Base-by-base conservation (phyloP, 2,329 filamentous ascomycete genomes). In the Hymenoscyphus linearis region DNA sequence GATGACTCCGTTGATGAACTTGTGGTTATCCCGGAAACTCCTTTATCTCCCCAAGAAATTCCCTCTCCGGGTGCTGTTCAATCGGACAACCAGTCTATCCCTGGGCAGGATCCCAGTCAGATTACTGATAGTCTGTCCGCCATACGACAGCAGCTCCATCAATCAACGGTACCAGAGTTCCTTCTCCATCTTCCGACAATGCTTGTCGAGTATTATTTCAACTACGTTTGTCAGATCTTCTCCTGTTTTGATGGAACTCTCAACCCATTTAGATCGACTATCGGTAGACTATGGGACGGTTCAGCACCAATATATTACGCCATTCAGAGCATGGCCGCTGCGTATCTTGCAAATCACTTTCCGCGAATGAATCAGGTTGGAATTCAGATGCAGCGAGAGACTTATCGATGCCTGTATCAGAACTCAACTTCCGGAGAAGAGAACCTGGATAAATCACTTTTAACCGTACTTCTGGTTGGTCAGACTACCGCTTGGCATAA, bases 281-380 rank as follows among this genome's bases (percentile, higher is more conserved):
- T 86, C 13, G 79, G 78, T 4, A 79, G 80, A 25, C 75, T 85
- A 2, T 86, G 83, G 78, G 76, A 81, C 47, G 79, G 79, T n/a
- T 85, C 82, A 0, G 75, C 80, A 18, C 82, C 82, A 0, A 82
- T 86, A 57, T 84, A 82, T 67, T 83, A 81, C 54, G 82, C 82
- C 1, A 83, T 86, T 53, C 83, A 86, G 66, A 85, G 84, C 65
- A 87, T 86, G 84, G 82, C 84, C 1, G 83, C 84, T 9, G 84
- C 83, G 3, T 84, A 83, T 22, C 74, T 86, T 0, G 80, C 83
- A 0, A 83, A 85, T 68, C 76, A 83, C 59, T 83, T 83, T 60
- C 82, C 78, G 4, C 77, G 78, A 57, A 84, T 81, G 75, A 78
- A 74, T 26, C 75, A 74, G 9, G 76, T 79, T 27, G 82, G 79